Conservation (phyloP, 352 stramenopile species). For the Pythium dissotocum region DNA sequence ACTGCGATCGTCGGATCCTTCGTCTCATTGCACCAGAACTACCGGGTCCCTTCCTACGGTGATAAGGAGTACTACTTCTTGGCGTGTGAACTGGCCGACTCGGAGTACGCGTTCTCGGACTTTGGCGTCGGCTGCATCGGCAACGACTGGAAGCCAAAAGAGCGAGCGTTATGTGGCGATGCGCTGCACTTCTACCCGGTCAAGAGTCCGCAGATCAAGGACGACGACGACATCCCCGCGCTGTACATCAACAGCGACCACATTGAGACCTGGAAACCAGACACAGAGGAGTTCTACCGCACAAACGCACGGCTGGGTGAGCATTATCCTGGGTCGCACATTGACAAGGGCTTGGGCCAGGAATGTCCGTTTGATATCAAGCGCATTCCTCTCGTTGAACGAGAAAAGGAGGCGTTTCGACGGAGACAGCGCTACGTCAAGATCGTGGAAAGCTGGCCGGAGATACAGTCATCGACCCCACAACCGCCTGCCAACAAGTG, state of each 20-base stretch:
- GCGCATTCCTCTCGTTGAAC: slow-evolving; percentile 36
- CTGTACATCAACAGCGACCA: slow-evolving; percentile 77
- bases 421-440: slow-evolving; percentile 48
- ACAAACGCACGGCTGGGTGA: slow-evolving; percentile 46
- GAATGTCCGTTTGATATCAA: slow-evolving; percentile 63
- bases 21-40: slow-evolving; percentile 31
- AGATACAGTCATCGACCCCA: background rate
- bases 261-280: slow-evolving; percentile 37
- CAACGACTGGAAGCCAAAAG: slow-evolving; percentile 37
- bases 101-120: slow-evolving; percentile 67
- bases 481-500: background rate
- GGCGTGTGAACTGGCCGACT: slow-evolving; percentile 66
- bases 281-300: slow-evolving; percentile 50
- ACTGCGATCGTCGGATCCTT: slow-evolving; percentile 68
- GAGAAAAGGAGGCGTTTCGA: slow-evolving; percentile 41
- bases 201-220: slow-evolving; percentile 7
- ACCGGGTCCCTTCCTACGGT: slow-evolving; percentile 49
- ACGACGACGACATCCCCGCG: slow-evolving; percentile 26
- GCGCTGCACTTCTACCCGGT: slow-evolving; percentile 61
- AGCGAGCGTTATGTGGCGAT: slow-evolving; percentile 53
- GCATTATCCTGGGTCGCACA: slow-evolving; percentile 51
- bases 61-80: slow-evolving; percentile 85
- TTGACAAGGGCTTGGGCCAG: slow-evolving; percentile 39
- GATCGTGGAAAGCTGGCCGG: slow-evolving; percentile 17
- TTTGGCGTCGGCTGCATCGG: slow-evolving; percentile 59